phyloP scores from a whole-genome alignment of 1,139 yeast genomes.

The Blastobotrys elegans region DNA sequence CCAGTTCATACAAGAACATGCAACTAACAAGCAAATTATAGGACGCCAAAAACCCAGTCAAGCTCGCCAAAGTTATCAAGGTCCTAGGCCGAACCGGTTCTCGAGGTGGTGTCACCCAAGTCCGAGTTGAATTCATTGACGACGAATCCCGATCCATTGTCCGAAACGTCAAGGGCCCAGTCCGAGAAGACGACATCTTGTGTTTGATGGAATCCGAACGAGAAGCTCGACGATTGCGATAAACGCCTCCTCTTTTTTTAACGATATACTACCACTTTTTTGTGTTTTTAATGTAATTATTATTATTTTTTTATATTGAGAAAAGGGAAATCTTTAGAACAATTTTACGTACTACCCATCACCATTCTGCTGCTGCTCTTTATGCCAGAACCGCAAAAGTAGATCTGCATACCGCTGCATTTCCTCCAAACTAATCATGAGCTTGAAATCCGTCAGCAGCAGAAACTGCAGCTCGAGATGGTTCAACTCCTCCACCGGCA shows the following conservation, averaged over 20 bases:
- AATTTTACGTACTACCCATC: neutral
- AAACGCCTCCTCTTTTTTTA: constrained; percentile 19
- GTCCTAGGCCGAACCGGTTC: constrained; percentile 99
- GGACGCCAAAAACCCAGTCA: constrained; percentile 66
- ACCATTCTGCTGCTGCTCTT: constrained; percentile 16
- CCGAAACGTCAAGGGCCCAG: constrained; percentile 99
- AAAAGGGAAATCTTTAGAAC: neutral
- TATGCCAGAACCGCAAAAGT: constrained; percentile 72
- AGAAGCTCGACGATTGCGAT: constrained; percentile 78
- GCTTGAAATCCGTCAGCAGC: constrained; percentile 74
- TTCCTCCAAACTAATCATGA: constrained; percentile 87
- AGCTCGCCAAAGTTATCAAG: constrained; percentile 98
- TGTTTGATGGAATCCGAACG: constrained; percentile 99
- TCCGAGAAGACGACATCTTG: constrained; percentile 98
- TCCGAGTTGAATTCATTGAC: constrained; percentile 98
- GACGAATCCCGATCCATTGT: constrained; percentile 97
- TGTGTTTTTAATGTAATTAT: constrained; percentile 12
- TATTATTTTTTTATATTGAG: constrained; percentile 1
- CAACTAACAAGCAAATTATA: constrained; percentile 15
- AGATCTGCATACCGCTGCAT: constrained; percentile 87
- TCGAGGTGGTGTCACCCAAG: constrained; percentile 99
- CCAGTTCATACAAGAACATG: no score
- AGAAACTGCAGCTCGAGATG: constrained; percentile 88
- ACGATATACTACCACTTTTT: neutral
- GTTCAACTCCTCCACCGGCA: constrained; percentile 89